Conservation (phyloP, 164 flowering plant species). For the Annona squamosa region DNA sequence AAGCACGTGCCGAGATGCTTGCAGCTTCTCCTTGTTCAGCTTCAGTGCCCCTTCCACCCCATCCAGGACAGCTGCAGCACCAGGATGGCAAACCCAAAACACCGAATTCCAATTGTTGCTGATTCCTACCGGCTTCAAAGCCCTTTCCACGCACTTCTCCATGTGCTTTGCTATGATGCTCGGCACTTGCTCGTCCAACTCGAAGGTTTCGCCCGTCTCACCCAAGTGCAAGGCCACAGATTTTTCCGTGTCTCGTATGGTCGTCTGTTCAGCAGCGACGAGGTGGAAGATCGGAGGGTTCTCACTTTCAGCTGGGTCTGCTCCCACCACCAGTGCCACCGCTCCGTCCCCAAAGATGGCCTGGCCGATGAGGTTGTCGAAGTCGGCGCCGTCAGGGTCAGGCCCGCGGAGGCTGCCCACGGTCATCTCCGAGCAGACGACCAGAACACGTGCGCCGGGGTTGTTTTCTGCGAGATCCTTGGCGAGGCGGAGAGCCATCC, state of each 20-base stretch:
- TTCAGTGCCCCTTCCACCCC: constrained; percentile 7
- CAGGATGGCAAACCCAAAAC: constrained; percentile 13
- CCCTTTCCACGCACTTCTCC: constrained; percentile 9
- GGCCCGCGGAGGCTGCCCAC: constrained; percentile 15
- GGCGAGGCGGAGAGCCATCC: neutral
- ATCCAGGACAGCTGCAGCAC: constrained; percentile 13
- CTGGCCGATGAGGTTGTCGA: constrained; percentile 13
- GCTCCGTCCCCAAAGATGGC: constrained; percentile 17
- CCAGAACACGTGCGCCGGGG: neutral
- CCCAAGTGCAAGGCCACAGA: constrained; percentile 12
- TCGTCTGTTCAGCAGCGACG: constrained; percentile 12
- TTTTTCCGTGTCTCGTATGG: constrained; percentile 5
- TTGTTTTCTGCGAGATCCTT: neutral
- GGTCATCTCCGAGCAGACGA: constrained; percentile 24
- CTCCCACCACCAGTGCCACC: constrained; percentile 9
- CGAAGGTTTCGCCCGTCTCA: constrained; percentile 13
- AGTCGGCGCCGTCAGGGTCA: constrained; percentile 3
- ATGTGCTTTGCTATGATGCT: constrained; percentile 15
- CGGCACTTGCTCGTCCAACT: constrained; percentile 14
- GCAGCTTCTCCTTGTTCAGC: constrained; percentile 11
- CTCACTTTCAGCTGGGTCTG: constrained; percentile 7
- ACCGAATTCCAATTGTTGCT: constrained; percentile 12
- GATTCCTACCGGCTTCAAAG: constrained; percentile 10
- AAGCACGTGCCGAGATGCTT: constrained; percentile 10
- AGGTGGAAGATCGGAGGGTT: constrained; percentile 10